Evolutionary conservation across 1,284 basidiomycete genomes (phyloP).

Genomic region (Cutaneotrichosporon cyanovorans): DNA sequence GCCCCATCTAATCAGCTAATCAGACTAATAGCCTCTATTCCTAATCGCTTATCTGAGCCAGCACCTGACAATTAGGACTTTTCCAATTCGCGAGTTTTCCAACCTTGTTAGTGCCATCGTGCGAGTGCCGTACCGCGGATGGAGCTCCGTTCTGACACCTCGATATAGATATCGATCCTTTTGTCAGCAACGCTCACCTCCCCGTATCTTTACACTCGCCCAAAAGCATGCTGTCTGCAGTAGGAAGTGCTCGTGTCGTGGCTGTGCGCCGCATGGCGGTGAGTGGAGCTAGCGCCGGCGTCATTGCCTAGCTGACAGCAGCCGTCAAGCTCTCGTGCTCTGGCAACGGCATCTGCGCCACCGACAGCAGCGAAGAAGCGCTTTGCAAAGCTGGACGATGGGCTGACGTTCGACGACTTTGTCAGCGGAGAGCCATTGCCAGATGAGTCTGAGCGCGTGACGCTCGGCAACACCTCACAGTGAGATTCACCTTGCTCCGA

Average conservation of each 20-base stretch:
- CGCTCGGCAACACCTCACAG: constrained; percentile 71
- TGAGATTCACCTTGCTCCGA: constrained; percentile 42
- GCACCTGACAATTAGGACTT: too few species aligned
- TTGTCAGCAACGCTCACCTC: not conserved
- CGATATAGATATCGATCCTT: not conserved
- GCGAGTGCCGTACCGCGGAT: too few species aligned
- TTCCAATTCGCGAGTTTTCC: too few species aligned
- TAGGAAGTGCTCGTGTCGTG: constrained; percentile 2
- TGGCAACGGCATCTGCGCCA: constrained; percentile 26
- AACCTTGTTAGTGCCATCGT: too few species aligned
- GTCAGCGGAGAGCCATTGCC: constrained; percentile 54
- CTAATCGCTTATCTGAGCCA: not conserved
- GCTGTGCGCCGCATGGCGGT: constrained; percentile 7
- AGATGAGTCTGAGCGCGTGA: constrained; percentile 53
- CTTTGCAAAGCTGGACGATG: constrained; percentile 54
- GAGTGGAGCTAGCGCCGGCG: not conserved
- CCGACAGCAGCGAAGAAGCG: constrained; percentile 17
- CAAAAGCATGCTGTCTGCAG: constrained; percentile 6
- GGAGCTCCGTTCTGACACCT: too few species aligned
- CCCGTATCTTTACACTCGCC: not conserved
- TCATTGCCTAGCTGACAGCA: not conserved
- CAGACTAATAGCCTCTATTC: too few species aligned
- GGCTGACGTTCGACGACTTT: constrained; percentile 79
- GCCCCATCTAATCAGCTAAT: too few species aligned
- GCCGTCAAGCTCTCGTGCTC: constrained; percentile 15